Evolutionary conservation across 352 stramenopile species (phyloP).

Genomic region (Pythium rishiriense): DNA sequence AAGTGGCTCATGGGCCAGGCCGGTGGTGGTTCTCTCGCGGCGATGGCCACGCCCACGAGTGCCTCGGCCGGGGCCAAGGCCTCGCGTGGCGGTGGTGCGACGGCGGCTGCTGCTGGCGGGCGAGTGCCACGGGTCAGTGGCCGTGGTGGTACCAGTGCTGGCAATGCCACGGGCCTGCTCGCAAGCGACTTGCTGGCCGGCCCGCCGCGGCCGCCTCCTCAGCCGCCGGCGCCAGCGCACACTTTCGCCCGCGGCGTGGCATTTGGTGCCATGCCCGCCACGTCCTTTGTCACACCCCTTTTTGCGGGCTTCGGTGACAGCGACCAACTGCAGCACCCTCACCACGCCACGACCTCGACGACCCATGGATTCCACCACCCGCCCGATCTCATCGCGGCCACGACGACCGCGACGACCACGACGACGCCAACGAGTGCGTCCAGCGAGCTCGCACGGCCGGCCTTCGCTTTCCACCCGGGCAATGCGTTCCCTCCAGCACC

Average conservation of each 20-base stretch:
- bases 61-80: background rate
- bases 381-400: too few relatives aligned
- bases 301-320: background rate
- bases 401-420: background rate
- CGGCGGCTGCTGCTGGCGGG: too few relatives aligned
- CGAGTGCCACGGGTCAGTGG: background rate
- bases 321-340: too few relatives aligned
- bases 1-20: slow-evolving; percentile 80
- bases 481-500: slow-evolving; percentile 9
- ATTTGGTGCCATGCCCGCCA: background rate
- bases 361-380: background rate
- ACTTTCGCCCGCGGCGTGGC: background rate
- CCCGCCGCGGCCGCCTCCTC: slow-evolving; percentile 14
- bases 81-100: background rate
- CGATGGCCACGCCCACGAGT: background rate
- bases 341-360: background rate
- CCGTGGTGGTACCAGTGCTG: background rate
- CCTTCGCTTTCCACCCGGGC: slow-evolving; percentile 17
- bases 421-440: background rate
- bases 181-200: slow-evolving; percentile 15
- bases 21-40: background rate
- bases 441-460: background rate
- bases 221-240: background rate
- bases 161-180: slow-evolving; percentile 8
- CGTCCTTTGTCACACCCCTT: background rate